Conservation (phyloP, 192 early-diverging fungal species). For the Ramicandelaber brevisporus region DNA sequence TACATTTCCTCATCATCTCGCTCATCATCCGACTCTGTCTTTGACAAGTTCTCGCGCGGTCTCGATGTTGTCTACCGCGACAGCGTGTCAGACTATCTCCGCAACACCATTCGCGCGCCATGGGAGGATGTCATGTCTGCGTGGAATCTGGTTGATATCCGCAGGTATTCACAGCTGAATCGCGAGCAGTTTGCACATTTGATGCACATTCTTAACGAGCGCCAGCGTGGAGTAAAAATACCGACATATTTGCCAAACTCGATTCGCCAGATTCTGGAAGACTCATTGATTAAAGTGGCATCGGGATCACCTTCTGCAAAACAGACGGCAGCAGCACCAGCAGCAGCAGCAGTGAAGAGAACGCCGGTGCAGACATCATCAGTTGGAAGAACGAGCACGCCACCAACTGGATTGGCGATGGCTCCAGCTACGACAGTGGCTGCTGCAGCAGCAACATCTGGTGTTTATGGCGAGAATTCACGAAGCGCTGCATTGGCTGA, state of each 20-base stretch:
- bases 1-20: slow-evolving; percentile 28
- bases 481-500: slow-evolving; percentile 18
- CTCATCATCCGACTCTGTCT: slow-evolving; percentile 25
- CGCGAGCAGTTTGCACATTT: slow-evolving; percentile 18
- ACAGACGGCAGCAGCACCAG: slow-evolving; percentile 7
- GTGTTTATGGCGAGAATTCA: slow-evolving; percentile 18
- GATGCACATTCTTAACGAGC: slow-evolving; percentile 11
- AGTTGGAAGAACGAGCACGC: too few species aligned
- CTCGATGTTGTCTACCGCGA: too few species aligned
- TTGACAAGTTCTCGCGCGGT: slow-evolving; percentile 9
- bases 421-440: not conserved
- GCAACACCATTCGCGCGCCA: slow-evolving; percentile 7
- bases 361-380: too few species aligned
- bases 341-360: too few species aligned
- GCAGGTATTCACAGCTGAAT: slow-evolving; percentile 20
- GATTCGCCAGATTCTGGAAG: slow-evolving; percentile 15
- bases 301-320: slow-evolving; percentile 1
- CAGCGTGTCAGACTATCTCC: slow-evolving; percentile 18
- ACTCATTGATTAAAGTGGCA: slow-evolving; percentile 9
- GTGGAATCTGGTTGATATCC: slow-evolving; percentile 19
- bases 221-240: slow-evolving; percentile 6
- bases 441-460: slow-evolving; percentile 5
- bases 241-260: slow-evolving; percentile 12
- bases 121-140: slow-evolving; percentile 10
- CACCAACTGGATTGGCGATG: not conserved